Base-by-base conservation (phyloP, 805 yeast species). In the Nakazawaea holstii region DNA sequence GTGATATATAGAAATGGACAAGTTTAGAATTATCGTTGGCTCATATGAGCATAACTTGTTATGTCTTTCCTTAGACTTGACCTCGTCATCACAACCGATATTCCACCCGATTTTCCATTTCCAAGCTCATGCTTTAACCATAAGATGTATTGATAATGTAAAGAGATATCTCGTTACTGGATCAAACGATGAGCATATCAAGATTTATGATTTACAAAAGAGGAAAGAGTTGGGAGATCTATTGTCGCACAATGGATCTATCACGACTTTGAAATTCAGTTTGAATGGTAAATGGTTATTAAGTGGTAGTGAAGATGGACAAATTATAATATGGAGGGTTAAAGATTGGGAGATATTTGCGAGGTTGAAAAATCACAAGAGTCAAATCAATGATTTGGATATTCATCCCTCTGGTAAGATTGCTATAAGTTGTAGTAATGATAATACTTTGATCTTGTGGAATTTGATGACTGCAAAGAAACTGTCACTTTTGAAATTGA, bases 291-390 rank as follows among this genome's bases (percentile, higher is more conserved):
- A 84, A 59, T 94, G 99, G 99, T 73, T 94, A 32, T 67, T 94
- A 26, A 84, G 95, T 10, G 96, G 94, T 1, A 86, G 91, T 2
- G 96, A 87, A 39, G 98, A 94, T 62, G 95, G 97, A 24, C 84
- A 82, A 50, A 81, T 94, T 41, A 79, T 89, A 45, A 77, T 94
- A 37, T 94, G 99, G 99, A 75, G 98, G 64, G 86, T 94, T 3
- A 89, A 87, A 63, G 99, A 94, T 67, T 94, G 99, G 99, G 98
- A 94, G 61, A 75, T 81, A 38, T 82, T 88, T 62, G 95, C 94
- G 4, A 80, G 83, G 11, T 70, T 94, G 64, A 90, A 90, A 63
- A 98, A 97, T 10, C 98, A 92, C 66, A 76, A 75, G 39, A 92
- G 80, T n/a, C 73, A 86, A 45, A 77, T 94, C 38, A 86, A 84